Base-by-base conservation (phyloP, 306 rosid species). In the Acmispon strigosus region DNA sequence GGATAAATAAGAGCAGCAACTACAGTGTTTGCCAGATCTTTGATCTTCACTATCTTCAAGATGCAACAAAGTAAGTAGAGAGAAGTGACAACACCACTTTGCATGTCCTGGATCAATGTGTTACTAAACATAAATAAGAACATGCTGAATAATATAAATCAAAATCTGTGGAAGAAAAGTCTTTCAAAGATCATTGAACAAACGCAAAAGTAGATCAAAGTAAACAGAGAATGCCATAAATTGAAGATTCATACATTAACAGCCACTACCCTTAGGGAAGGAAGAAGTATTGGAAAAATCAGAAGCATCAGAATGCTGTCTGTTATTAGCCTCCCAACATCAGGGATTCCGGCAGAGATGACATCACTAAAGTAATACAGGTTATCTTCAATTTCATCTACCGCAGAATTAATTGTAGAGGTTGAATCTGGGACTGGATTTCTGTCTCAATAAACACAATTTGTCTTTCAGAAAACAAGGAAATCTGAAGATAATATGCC, bases 311-410 rank as follows among this genome's bases (percentile, higher is more conserved):
- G 70, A 59, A 93, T 77, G 77, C 86, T 83, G 80, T 93, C 96
- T 37, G 98, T 85, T 73, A 93, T 90, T 75, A 90, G 68, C 76
- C 77, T 83, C 79, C 90, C 98, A 73, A 93, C 96, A 71, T 88
- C 98, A 66, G 92, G 94, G 80, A 90, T 93, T 66, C 98, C 98
- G 6, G 98, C 97, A 69, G 98, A 93, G 78, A 90, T 73, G 68
- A 90, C 77, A 69, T 93, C 98, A 36, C 97, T 88, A 62, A 93
- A 85, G 82, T 93, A 93, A 88, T 88, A 93, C 80, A 93, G 90
- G 56, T 81, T 88, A 83, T 93, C 98, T 85, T 90, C 97, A 50
- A 93, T 93, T 76, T 88, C 98, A 84, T 93, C 92, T 34, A 93
- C 88, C 69, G 92, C 91, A 81, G 86, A 64, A 67, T 74, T 49